phyloP scores from a whole-genome alignment of 768 basidiomycete species.

The Tricholoma terreum region DNA sequence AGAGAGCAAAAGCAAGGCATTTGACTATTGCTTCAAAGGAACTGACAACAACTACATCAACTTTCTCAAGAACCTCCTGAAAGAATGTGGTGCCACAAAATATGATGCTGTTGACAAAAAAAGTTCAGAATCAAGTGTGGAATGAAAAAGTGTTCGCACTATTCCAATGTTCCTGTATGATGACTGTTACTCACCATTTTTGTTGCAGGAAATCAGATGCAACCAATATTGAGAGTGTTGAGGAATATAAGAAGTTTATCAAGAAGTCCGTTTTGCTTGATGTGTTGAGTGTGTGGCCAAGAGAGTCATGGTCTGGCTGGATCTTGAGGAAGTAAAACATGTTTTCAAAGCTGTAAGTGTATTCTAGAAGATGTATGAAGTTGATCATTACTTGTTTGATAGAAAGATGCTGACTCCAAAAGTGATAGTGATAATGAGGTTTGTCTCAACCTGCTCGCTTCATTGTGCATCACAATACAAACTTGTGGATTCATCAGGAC shows the following conservation, averaged over 20 bases:
- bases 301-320: neutral
- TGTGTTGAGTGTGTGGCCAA: neutral
- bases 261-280: neutral
- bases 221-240: neutral
- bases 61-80: too few relatives aligned
- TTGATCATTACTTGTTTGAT: neutral
- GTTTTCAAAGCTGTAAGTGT: neutral
- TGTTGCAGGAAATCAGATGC: neutral
- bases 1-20: too few relatives aligned
- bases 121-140: too few relatives aligned
- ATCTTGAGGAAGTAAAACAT: neutral
- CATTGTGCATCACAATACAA: too few relatives aligned
- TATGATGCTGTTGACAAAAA: too few relatives aligned
- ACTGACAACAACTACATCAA: too few relatives aligned
- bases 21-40: too few relatives aligned
- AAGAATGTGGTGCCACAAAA: too few relatives aligned
- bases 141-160: too few relatives aligned
- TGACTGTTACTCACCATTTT: too few relatives aligned
- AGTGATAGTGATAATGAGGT: neutral
- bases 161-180: too few relatives aligned
- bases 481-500: neutral
- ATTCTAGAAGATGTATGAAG: too few relatives aligned
- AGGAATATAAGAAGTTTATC: neutral
- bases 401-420: neutral
- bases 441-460: neutral